These are phyloP conservation scores for Sphenostylis stenocarpa DNA, from an alignment of 306 rosid genomes.

Conservation along the genomic window DNA sequence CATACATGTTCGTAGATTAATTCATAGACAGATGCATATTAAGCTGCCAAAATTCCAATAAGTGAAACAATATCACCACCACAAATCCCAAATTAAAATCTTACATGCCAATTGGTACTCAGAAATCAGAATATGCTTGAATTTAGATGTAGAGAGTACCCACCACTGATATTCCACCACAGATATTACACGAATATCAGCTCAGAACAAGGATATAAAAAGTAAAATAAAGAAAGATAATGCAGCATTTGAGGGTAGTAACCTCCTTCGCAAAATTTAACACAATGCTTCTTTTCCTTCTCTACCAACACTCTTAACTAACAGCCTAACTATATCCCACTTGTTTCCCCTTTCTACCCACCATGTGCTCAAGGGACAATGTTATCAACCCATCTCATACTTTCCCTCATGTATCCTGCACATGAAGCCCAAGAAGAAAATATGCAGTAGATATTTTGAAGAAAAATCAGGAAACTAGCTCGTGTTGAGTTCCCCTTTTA, in stretches of 20 bases:
- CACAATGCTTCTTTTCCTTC: neutral
- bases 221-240: neutral
- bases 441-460: neutral
- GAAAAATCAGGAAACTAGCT: neutral
- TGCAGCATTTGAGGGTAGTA: neutral
- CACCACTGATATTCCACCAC: neutral
- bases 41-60: conserved; percentile 5
- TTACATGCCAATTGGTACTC: conserved; percentile 12
- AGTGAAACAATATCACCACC: neutral
- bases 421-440: neutral
- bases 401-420: neutral
- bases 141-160: neutral
- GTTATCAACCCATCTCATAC: neutral
- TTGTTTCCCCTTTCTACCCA: neutral
- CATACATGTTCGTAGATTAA: neutral
- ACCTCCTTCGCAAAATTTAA: neutral
- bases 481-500: neutral
- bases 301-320: neutral
- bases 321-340: neutral
- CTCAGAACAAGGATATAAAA: conserved; percentile 11
- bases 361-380: neutral
- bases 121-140: neutral
- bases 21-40: conserved; percentile 6
- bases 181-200: conserved; percentile 12
- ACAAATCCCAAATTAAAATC: neutral